Evolutionary conservation across 2,329 filamentous ascomycete species (phyloP).

Genomic region (Fusarium duplospermum): DNA sequence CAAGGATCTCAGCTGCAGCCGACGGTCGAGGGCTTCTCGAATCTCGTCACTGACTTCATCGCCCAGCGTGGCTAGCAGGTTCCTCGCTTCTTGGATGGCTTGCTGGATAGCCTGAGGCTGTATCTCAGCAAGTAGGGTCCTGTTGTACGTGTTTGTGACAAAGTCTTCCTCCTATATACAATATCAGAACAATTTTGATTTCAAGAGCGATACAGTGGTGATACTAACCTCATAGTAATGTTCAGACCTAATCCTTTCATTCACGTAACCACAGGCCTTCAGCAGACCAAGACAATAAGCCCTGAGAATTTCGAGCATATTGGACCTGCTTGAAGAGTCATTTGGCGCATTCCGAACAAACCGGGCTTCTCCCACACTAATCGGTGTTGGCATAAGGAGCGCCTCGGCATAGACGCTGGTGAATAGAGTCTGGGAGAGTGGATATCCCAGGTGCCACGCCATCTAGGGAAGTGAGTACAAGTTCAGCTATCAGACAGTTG

Average conservation of each 20-base stretch:
- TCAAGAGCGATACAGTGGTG: background rate
- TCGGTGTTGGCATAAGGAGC: constrained; percentile 77
- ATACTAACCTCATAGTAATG: constrained; percentile 84
- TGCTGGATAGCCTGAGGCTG: constrained; percentile 66
- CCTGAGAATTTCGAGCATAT: constrained; percentile 74
- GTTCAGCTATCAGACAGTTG: too few species aligned
- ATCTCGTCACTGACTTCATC: constrained; percentile 55
- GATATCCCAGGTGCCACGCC: constrained; percentile 97
- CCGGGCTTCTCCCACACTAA: constrained; percentile 71
- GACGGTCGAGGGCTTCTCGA: constrained; percentile 67
- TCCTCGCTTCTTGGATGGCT: constrained; percentile 66
- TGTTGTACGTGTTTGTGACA: constrained; percentile 89
- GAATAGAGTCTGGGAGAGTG: constrained; percentile 92
- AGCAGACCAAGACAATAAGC: constrained; percentile 88
- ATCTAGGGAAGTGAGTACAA: constrained; percentile 65
- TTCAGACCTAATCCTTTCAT: constrained; percentile 81
- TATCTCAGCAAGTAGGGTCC: constrained; percentile 77
- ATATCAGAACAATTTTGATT: background rate
- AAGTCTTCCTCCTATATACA: constrained; percentile 88
- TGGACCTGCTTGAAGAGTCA: constrained; percentile 49
- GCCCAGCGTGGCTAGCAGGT: constrained; percentile 59
- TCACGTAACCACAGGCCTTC: constrained; percentile 84
- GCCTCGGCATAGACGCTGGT: constrained; percentile 92
- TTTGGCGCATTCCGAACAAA: constrained; percentile 61
- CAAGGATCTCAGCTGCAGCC: constrained; percentile 74